These are phyloP conservation scores for Pseudopyricularia javanii DNA, from an alignment of 2,329 filamentous ascomycete species.

Conservation along the genomic window DNA sequence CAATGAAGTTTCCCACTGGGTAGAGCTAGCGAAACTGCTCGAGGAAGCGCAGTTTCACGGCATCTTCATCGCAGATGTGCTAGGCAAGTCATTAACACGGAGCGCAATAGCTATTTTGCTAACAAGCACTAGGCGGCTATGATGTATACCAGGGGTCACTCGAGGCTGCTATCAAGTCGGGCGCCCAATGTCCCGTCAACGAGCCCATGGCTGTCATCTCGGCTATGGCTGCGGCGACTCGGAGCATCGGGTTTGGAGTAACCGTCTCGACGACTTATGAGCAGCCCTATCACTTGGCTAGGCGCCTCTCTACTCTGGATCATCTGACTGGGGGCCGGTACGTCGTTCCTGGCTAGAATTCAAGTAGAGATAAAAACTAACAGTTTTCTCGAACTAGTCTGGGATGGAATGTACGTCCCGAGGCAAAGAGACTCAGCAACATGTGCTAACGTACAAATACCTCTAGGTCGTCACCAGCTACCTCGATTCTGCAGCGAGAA, in stretches of 20 bases:
- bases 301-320: slow-evolving; percentile 53
- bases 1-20: slow-evolving; percentile 48
- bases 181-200: background rate
- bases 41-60: slow-evolving; percentile 52
- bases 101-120: too few relatives aligned
- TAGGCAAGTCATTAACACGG: slow-evolving; percentile 18
- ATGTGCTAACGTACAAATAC: background rate
- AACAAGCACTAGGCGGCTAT: background rate
- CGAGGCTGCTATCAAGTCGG: background rate
- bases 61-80: slow-evolving; percentile 55
- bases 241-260: background rate
- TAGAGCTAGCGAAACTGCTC: slow-evolving; percentile 43
- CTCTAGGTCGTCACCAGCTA: background rate
- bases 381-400: background rate
- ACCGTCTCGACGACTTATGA: slow-evolving; percentile 59
- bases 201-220: background rate
- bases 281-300: slow-evolving; percentile 53
- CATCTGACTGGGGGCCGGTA: slow-evolving; percentile 50
- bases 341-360: background rate
- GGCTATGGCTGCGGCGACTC: background rate
- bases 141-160: background rate
- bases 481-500: background rate
- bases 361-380: background rate
- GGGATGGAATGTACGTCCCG: background rate
- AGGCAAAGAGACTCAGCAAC: background rate